These are phyloP conservation scores for Aspergillus funiculosus DNA, from an alignment of 495 filamentous ascomycete genomes.

Conservation along the genomic window DNA sequence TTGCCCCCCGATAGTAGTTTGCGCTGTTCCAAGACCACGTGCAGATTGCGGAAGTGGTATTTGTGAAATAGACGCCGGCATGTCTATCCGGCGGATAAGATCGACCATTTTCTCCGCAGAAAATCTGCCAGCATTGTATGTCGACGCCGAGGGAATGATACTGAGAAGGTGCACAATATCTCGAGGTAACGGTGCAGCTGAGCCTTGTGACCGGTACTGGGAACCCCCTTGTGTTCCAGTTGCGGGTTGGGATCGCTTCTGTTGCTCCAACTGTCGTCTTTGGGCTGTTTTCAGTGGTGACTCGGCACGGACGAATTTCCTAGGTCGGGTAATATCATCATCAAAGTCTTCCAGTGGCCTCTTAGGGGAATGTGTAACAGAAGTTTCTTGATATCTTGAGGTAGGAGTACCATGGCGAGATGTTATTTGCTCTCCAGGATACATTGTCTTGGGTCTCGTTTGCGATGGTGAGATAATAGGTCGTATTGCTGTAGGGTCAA, in stretches of 20 bases:
- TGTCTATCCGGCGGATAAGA: slow-evolving; percentile 58
- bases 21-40: slow-evolving; percentile 26
- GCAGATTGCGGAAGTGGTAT: slow-evolving; percentile 37
- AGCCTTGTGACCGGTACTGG: slow-evolving; percentile 40
- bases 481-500: slow-evolving; percentile 71
- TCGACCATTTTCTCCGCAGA: slow-evolving; percentile 66
- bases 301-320: slow-evolving; percentile 74
- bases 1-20: slow-evolving; percentile 20
- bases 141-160: slow-evolving; percentile 70
- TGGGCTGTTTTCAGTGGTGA: slow-evolving; percentile 85
- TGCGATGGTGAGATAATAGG: slow-evolving; percentile 82
- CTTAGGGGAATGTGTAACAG: slow-evolving; percentile 67
- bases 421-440: slow-evolving; percentile 25
- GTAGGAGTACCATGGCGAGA: slow-evolving; percentile 52
- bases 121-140: slow-evolving; percentile 63
- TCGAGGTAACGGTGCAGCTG: slow-evolving; percentile 57
- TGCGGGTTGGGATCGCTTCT: slow-evolving; percentile 47
- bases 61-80: slow-evolving; percentile 53
- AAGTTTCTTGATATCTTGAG: slow-evolving; percentile 44
- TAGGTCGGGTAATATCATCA: slow-evolving; percentile 59
- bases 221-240: slow-evolving; percentile 32
- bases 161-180: slow-evolving; percentile 76
- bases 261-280: slow-evolving; percentile 74
- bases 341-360: slow-evolving; percentile 72
- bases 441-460: slow-evolving; percentile 53